These are phyloP conservation scores for Hypoxylon sp. DNA, from an alignment of 2,329 filamentous ascomycete species.

Conservation along the genomic window DNA sequence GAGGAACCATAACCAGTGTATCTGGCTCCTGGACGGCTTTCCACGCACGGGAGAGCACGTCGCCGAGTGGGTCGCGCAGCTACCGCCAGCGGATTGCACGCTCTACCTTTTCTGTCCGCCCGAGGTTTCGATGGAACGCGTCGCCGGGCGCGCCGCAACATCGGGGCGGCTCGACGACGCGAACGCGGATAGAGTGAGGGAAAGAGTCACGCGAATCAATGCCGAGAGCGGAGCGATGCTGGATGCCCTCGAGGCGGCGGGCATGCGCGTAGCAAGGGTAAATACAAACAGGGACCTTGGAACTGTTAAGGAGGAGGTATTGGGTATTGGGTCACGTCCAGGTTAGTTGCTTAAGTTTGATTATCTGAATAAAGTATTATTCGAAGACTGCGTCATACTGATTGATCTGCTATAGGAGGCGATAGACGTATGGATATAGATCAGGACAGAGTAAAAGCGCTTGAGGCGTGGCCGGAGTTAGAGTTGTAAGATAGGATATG, in stretches of 20 bases:
- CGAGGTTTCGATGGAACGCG: constrained; percentile 24
- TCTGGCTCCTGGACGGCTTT: constrained; percentile 43
- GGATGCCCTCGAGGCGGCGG: constrained; percentile 23
- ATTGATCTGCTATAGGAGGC: neutral
- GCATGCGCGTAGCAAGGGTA: constrained; percentile 24
- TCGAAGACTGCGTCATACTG: neutral
- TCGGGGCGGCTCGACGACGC: constrained; percentile 40
- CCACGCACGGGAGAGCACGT: constrained; percentile 37
- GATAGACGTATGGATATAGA: neutral
- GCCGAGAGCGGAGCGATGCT: constrained; percentile 27
- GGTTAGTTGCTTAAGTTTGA: constrained; percentile 21
- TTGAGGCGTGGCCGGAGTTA: neutral
- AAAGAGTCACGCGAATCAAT: constrained; percentile 31
- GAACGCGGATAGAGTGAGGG: constrained; percentile 8
- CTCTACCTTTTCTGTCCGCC: constrained; percentile 32
- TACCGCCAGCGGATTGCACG: constrained; percentile 22
- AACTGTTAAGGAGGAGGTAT: constrained; percentile 32
- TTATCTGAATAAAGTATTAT: neutral
- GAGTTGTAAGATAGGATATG: neutral
- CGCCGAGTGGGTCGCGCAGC: constrained; percentile 26
- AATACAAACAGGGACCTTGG: constrained; percentile 29
- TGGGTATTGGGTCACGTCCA: constrained; percentile 23
- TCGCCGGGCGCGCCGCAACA: constrained; percentile 28
- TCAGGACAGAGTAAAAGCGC: neutral
- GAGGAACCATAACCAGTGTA: constrained; percentile 16